phyloP scores from a whole-genome alignment of 768 basidiomycete genomes.

The Zangia roseola region DNA sequence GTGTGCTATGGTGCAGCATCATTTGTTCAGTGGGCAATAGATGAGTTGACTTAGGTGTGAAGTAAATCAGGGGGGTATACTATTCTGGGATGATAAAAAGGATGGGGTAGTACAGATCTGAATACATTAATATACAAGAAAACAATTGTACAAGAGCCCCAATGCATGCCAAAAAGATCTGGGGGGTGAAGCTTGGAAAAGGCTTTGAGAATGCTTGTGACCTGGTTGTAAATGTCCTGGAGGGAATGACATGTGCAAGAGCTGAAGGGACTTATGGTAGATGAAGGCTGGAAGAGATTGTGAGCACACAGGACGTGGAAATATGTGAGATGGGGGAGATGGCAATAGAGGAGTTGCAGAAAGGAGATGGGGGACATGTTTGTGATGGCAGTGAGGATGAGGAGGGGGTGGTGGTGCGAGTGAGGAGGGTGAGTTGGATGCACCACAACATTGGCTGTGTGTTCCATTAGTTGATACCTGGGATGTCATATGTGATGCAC shows the following conservation, averaged over 20 bases:
- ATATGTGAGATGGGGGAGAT: conserved; percentile 61
- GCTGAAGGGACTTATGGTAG: conserved; percentile 42
- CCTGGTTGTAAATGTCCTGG: conserved; percentile 63
- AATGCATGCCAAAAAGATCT: conserved; percentile 76
- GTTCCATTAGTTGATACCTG: too few relatives aligned
- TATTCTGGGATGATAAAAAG: too few relatives aligned
- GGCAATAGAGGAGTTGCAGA: conserved; percentile 51
- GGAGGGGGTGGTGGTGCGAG: conserved; percentile 48
- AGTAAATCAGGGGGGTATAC: conserved; percentile 22
- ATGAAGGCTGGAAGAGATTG: conserved; percentile 48
- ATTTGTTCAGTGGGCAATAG: conserved; percentile 49
- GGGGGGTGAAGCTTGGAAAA: conserved; percentile 64
- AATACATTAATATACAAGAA: conserved; percentile 31
- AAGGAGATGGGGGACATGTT: conserved; percentile 56
- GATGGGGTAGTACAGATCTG: background rate
- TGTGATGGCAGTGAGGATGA: conserved; percentile 59
- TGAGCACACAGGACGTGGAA: conserved; percentile 63
- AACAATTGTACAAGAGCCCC: conserved; percentile 51
- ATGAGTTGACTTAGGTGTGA: conserved; percentile 34
- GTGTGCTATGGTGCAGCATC: conserved; percentile 44
- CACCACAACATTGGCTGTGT: too few relatives aligned
- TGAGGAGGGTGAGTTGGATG: conserved; percentile 51
- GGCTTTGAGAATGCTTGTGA: conserved; percentile 54
- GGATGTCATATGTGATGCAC: too few relatives aligned
- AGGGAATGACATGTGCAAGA: background rate